Evolutionary conservation across 352 stramenopile species (phyloP), one percentile per base, ranked within the genome.

Genomic region (Pythium biforme): DNA sequence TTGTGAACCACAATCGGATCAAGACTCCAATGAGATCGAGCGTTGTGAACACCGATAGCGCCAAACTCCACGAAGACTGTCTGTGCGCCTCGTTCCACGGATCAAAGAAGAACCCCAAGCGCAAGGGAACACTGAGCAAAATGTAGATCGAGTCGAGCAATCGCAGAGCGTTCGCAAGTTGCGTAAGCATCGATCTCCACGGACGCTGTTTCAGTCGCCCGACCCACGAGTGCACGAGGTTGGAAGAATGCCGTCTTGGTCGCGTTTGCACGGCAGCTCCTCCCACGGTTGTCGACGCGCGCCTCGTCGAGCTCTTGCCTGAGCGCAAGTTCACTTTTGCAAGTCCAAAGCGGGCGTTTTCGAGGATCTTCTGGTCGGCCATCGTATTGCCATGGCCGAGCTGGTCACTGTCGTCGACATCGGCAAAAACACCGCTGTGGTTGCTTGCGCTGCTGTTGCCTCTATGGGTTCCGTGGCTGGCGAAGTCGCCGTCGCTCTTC

Each of bases 21-120:
- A 65, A 9, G 1, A 60, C 40, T 10, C 56, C 46, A 0, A 70
- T 1, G 6, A 64, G n/a, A 46, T 81, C 73, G 4, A 78, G 11
- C 0, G 52, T 34, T 3, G 70, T 70, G 22, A 81, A 75, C 0
- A 74, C 20, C 12, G 70, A 69, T 9, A 81, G 39, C 25, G 40
- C 55, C 0, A 41, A 6, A 7, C 46, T 75, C 73, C 73, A 78
- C 17, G 22, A 57, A 3, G 8, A 45, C 5, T 48, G 49, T 12
- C 27, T 50, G 0, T 17, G 23, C 1, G n/a, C 31, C 20, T 75
- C 49, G 40, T 76, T 49, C 63, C 61, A 70, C 17, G 74, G 74
- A 22, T 82, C 74, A 19, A 76, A 82, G 55, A 82, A 74, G 37
- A 77, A 81, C 2, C 74, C 74, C 0, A 81, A 20, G 22, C 74